Percentiles rank a stretch among this genome's conserved stretches.
These are phyloP conservation scores for Platanus orientalis DNA, from an alignment of 164 flowering plant genomes.

Conservation along the genomic window DNA sequence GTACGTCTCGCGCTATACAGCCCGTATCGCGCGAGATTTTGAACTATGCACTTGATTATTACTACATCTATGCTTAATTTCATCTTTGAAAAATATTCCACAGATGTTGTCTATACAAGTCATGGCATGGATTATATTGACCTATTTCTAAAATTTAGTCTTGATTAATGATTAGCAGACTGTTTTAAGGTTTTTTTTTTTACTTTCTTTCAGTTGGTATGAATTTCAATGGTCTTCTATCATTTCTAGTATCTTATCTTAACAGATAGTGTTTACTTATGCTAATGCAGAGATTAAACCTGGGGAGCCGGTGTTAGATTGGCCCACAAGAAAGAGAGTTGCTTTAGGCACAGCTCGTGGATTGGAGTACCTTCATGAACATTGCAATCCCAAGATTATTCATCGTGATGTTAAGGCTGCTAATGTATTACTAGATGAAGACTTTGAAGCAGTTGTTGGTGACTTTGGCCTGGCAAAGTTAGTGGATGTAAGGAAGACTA, in stretches of 20 bases:
- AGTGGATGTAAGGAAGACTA: slow-evolving; percentile 71
- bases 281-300: slow-evolving; percentile 60
- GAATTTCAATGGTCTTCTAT: background rate
- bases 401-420: slow-evolving; percentile 92
- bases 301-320: slow-evolving; percentile 63
- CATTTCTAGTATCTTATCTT: background rate
- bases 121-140: background rate
- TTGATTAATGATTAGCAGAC: background rate
- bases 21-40: too few relatives aligned
- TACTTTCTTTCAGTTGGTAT: background rate
- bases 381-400: slow-evolving; percentile 82
- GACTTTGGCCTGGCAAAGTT: slow-evolving; percentile 82
- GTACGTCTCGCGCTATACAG: too few relatives aligned
- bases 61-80: too few relatives aligned
- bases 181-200: background rate
- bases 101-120: too few relatives aligned
- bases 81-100: too few relatives aligned
- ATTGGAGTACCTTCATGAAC: slow-evolving; percentile 76
- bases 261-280: too few relatives aligned
- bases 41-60: too few relatives aligned
- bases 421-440: slow-evolving; percentile 72
- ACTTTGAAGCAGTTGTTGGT: slow-evolving; percentile 87
- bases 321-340: slow-evolving; percentile 67
- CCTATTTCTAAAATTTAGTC: background rate
- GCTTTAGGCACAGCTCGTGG: slow-evolving; percentile 84